phyloP scores from a whole-genome alignment of 106 monocot species.

The Amphibolis antarctica region DNA sequence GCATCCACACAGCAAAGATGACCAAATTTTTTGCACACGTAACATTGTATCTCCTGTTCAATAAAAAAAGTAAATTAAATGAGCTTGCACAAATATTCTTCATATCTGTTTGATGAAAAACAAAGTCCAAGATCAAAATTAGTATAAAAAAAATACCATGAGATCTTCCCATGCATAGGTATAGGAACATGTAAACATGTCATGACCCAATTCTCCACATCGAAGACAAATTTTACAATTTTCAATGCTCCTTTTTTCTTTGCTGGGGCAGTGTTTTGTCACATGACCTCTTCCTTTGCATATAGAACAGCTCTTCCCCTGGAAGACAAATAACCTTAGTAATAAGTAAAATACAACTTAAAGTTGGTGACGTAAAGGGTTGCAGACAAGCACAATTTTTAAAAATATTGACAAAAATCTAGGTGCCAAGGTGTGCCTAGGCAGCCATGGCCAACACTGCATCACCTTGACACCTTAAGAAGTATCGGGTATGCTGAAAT shows the following conservation, averaged over 20 bases:
- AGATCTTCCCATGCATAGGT: conserved; percentile 42
- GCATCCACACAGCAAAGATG: conserved; percentile 79
- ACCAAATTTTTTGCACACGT: conserved; percentile 68
- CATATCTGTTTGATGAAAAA: not conserved
- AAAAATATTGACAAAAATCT: no score
- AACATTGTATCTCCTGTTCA: conserved; percentile 79
- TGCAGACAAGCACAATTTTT: no score
- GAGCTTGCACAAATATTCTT: conserved; percentile 10
- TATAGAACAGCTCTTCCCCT: conserved; percentile 41
- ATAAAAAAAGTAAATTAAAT: conserved; percentile 11
- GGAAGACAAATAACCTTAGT: not conserved
- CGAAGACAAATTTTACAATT: conserved; percentile 46
- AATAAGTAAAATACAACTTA: not conserved
- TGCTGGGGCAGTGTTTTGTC: conserved; percentile 78
- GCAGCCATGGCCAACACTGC: no score
- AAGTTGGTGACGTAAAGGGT: not conserved
- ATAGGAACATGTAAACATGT: conserved; percentile 61
- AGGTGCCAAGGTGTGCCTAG: no score
- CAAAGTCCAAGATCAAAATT: not conserved
- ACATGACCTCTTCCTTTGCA: conserved; percentile 82
- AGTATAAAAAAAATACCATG: conserved; percentile 17
- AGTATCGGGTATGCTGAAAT: no score
- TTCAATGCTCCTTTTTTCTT: conserved; percentile 28
- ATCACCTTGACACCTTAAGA: no score
- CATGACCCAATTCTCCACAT: conserved; percentile 78